Evolutionary conservation across 2,329 filamentous ascomycete genomes (phyloP).

Genomic region (Onygena corvina): DNA sequence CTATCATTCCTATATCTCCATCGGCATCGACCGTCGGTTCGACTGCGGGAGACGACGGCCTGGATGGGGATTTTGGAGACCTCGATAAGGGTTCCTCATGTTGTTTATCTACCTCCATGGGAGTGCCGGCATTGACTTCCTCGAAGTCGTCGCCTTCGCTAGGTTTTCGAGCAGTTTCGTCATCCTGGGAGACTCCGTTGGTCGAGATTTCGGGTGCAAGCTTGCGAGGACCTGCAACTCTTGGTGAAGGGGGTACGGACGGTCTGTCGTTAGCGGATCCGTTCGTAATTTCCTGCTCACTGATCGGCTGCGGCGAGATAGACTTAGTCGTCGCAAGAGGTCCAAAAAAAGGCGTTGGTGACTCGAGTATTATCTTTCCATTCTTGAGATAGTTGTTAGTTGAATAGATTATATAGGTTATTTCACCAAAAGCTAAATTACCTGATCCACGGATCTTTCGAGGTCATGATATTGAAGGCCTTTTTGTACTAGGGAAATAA

Average conservation of each 20-base stretch:
- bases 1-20: slow-evolving; percentile 33
- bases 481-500: slow-evolving; percentile 52
- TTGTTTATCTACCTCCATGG: slow-evolving; percentile 35
- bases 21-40: slow-evolving; percentile 31
- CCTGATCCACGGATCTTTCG: slow-evolving; percentile 39
- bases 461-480: slow-evolving; percentile 46
- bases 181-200: slow-evolving; percentile 29
- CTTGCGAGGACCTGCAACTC: slow-evolving; percentile 22
- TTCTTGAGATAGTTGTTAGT: slow-evolving; percentile 22
- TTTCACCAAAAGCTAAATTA: slow-evolving; percentile 21
- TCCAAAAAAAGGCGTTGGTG: slow-evolving; percentile 37
- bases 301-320: slow-evolving; percentile 19
- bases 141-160: slow-evolving; percentile 23
- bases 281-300: not conserved
- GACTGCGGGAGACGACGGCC: slow-evolving; percentile 14
- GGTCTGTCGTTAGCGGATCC: slow-evolving; percentile 7
- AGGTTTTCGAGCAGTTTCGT: slow-evolving; percentile 21
- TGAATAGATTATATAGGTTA: not conserved
- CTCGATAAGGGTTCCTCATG: slow-evolving; percentile 21
- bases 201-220: slow-evolving; percentile 24
- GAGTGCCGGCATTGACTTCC: slow-evolving; percentile 25
- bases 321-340: slow-evolving; percentile 31
- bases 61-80: slow-evolving; percentile 9
- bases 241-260: slow-evolving; percentile 22
- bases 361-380: slow-evolving; percentile 26